phyloP scores from a whole-genome alignment of 163 green algal genomes.

The Chlamydomonas reinhardtii region DNA sequence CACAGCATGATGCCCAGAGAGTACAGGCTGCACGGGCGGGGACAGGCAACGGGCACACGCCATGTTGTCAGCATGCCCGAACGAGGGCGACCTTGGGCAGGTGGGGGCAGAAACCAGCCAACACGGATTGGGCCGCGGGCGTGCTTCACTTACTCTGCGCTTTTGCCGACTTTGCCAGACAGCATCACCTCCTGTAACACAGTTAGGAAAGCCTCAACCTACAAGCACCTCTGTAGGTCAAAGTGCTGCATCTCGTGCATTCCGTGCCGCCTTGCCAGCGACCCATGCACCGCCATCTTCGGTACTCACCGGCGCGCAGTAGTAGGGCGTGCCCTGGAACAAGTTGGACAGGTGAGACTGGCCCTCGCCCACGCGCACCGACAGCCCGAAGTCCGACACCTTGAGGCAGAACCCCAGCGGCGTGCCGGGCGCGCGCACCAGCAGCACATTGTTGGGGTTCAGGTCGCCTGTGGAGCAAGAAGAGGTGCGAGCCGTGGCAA shows the following conservation, averaged over 20 bases:
- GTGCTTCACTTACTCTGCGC: conserved; percentile 24
- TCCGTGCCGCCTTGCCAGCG: no score
- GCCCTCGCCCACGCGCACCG: conserved; percentile 40
- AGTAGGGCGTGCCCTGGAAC: conserved; percentile 45
- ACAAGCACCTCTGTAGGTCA: no score
- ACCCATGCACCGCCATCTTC: no score
- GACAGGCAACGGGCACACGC: conserved; percentile 20
- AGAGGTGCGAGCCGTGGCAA: no score
- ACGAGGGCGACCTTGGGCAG: no score
- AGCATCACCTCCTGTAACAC: conserved; percentile 40
- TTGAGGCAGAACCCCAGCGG: conserved; percentile 43
- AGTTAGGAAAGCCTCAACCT: no score
- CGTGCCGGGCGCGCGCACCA: conserved; percentile 13
- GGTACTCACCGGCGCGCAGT: conserved; percentile 40
- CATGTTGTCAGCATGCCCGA: no score
- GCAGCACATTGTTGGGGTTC: conserved; percentile 53
- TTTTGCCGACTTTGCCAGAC: conserved; percentile 46
- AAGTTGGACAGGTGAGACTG: conserved; percentile 53
- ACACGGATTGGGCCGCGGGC: no score
- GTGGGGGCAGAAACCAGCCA: no score
- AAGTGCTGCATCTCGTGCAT: no score
- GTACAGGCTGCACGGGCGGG: conserved; percentile 17
- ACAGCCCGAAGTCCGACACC: conserved; percentile 54
- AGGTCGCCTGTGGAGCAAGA: conserved; percentile 20
- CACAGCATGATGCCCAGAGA: conserved; percentile 46